Conservation (phyloP, 106 monocot species). For the Chionographis japonica region DNA sequence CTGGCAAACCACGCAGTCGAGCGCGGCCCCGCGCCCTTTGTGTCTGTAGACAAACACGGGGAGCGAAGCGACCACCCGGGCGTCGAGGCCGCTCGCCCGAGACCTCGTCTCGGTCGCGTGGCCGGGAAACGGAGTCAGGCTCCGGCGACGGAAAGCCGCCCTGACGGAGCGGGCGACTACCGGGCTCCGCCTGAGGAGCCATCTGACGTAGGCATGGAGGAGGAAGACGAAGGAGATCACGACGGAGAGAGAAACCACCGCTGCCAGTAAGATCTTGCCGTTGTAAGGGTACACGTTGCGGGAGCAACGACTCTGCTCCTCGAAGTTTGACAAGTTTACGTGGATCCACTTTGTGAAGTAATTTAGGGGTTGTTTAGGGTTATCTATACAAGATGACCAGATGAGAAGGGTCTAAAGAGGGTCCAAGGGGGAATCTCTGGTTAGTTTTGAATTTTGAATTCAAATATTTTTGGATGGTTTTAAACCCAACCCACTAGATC, state of each 20-base stretch:
- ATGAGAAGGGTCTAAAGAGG: no score
- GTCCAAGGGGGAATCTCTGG: neutral
- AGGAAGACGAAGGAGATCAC: constrained; percentile 4
- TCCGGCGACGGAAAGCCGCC: neutral
- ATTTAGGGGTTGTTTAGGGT: no score
- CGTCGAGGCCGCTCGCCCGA: neutral
- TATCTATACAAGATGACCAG: neutral
- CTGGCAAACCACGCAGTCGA: constrained; percentile 14
- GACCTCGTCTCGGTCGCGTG: neutral
- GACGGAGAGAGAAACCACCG: neutral
- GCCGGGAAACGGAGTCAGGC: neutral
- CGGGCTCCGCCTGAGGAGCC: neutral
- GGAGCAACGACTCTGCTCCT: neutral
- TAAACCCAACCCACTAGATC: no score
- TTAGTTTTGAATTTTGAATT: no score
- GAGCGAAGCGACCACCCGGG: constrained; percentile 3
- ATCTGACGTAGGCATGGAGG: constrained; percentile 4
- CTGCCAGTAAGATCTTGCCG: constrained; percentile 1
- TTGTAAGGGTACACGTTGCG: neutral
- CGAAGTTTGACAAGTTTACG: no score
- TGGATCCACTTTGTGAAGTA: no score
- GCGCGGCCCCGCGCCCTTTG: neutral
- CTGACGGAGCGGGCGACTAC: neutral
- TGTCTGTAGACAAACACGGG: constrained; percentile 2
- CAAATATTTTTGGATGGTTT: no score